Conservation (phyloP, 306 rosid genomes). For the Hippophae tibetana region DNA sequence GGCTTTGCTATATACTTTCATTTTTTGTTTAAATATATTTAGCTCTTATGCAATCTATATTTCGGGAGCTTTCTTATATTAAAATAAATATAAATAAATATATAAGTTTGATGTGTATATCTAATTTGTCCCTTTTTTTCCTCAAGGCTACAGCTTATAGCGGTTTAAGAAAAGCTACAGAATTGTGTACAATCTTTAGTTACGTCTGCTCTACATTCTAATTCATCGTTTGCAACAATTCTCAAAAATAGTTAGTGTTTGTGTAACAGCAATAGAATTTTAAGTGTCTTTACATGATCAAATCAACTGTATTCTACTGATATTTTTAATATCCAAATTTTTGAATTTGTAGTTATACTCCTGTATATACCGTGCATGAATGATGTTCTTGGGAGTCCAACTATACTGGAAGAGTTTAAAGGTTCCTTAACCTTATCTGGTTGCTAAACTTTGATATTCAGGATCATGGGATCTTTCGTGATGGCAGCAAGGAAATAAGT, state of each 20-base stretch:
- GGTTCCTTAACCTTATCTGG: conserved; percentile 15
- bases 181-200: not conserved
- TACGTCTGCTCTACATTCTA: not conserved
- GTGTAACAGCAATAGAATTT: too few species aligned
- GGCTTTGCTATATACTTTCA: too few species aligned
- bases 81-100: too few species aligned
- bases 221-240: not conserved
- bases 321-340: too few species aligned
- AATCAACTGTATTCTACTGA: too few species aligned
- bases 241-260: too few species aligned
- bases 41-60: too few species aligned
- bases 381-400: not conserved
- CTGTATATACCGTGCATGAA: not conserved
- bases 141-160: not conserved
- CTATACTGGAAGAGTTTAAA: not conserved
- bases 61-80: too few species aligned
- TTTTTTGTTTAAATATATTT: too few species aligned
- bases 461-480: conserved; percentile 98
- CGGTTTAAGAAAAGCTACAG: not conserved
- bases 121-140: not conserved
- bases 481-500: conserved; percentile 69
- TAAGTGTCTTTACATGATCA: too few species aligned
- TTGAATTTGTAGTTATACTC: not conserved
- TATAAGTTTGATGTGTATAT: not conserved
- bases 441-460: conserved; percentile 23